Evolutionary conservation across 371 early-diverging fungal species (phyloP).

Genomic region (Syncephalastrum racemosum): DNA sequence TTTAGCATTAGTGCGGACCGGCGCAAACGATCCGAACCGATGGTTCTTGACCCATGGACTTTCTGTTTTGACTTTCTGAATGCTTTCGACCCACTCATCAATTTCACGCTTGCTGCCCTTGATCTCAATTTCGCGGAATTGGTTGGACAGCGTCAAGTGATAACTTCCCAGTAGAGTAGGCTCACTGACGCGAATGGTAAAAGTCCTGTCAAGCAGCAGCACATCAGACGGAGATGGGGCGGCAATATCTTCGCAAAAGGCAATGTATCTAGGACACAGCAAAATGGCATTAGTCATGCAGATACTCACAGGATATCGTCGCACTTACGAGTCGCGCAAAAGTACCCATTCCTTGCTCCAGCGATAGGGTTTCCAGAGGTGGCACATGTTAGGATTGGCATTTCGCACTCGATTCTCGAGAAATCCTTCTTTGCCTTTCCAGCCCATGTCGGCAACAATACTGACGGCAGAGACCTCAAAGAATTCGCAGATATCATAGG

Average conservation of each 20-base stretch:
- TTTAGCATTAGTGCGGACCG: conserved; percentile 64
- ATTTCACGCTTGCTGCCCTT: conserved; percentile 65
- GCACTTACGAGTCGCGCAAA: conserved; percentile 70
- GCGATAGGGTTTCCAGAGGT: conserved; percentile 27
- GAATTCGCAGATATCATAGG: conserved; percentile 76
- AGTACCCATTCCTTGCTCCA: conserved; percentile 77
- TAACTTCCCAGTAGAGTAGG: conserved; percentile 11
- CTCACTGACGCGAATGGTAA: conserved; percentile 27
- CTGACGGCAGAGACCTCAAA: conserved; percentile 77
- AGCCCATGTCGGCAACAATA: conserved; percentile 74
- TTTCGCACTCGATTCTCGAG: conserved; percentile 61
- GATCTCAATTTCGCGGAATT: conserved; percentile 64
- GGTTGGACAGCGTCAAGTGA: conserved; percentile 57
- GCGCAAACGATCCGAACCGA: conserved; percentile 81
- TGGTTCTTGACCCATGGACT: conserved; percentile 74
- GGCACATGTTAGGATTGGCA: conserved; percentile 41
- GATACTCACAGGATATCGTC: background rate
- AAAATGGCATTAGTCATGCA: background rate
- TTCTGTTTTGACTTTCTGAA: conserved; percentile 54
- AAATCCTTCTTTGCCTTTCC: conserved; percentile 86
- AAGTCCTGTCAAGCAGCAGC: conserved; percentile 36
- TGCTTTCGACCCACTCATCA: conserved; percentile 63
- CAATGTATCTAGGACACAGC: conserved; percentile 43
- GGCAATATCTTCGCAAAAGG: conserved; percentile 51
- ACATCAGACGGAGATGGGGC: conserved; percentile 53